phyloP scores from a whole-genome alignment of 805 yeast species.

The Hanseniaspora singularis region DNA sequence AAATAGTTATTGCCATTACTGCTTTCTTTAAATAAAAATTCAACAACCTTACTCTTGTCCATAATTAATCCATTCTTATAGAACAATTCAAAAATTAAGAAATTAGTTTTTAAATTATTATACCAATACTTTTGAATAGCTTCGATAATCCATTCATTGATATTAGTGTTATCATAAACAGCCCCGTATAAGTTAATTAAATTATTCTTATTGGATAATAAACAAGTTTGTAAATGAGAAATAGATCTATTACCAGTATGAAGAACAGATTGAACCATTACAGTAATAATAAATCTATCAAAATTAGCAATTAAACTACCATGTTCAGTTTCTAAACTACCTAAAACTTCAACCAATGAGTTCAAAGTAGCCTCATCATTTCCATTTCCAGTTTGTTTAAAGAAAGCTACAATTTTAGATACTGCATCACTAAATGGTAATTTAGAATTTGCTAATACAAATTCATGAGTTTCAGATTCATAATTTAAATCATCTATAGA shows the following conservation, averaged over 20 bases:
- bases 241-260: slow-evolving; percentile 81
- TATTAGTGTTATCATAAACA: slow-evolving; percentile 24
- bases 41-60: slow-evolving; percentile 32
- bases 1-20: slow-evolving; percentile 29
- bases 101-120: slow-evolving; percentile 52
- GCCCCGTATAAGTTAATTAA: slow-evolving; percentile 28
- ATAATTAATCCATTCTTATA: slow-evolving; percentile 36
- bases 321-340: slow-evolving; percentile 25
- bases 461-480: slow-evolving; percentile 22
- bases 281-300: slow-evolving; percentile 41
- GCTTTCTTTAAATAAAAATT: slow-evolving; percentile 30
- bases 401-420: slow-evolving; percentile 30
- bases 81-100: slow-evolving; percentile 43
- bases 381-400: slow-evolving; percentile 24
- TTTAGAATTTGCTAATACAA: slow-evolving; percentile 31
- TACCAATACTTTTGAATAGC: slow-evolving; percentile 56
- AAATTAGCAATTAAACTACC: slow-evolving; percentile 28
- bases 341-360: slow-evolving; percentile 26
- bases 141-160: slow-evolving; percentile 38
- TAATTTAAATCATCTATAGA: neutral
- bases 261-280: slow-evolving; percentile 60
- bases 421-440: slow-evolving; percentile 31
- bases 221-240: slow-evolving; percentile 55
- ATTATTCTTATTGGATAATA: slow-evolving; percentile 32
- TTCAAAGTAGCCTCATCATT: slow-evolving; percentile 24